phyloP scores from a whole-genome alignment of 1,284 basidiomycete species.

The Cystobasidium sp. region DNA sequence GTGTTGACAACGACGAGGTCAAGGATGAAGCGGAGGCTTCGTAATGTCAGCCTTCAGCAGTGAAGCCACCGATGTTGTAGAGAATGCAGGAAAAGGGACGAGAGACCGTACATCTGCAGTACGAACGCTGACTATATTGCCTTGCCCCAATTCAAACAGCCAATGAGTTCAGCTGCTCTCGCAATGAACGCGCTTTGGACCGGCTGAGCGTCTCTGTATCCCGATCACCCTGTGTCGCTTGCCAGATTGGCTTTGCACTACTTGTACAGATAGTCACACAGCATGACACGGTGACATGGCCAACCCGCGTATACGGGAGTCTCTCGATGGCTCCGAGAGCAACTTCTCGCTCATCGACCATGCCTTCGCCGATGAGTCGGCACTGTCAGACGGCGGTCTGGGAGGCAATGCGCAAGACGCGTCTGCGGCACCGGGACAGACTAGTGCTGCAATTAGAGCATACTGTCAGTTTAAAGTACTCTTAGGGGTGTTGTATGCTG shows the following conservation, averaged over 20 bases:
- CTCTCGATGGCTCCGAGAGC: slow-evolving; percentile 37
- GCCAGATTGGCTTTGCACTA: not conserved
- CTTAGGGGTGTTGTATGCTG: too few species aligned
- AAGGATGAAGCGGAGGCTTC: not conserved
- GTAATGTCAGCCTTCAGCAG: not conserved
- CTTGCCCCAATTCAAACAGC: too few species aligned
- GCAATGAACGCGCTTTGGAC: too few species aligned
- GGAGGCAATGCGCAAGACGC: slow-evolving; percentile 4
- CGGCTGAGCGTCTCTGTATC: not conserved
- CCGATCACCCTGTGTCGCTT: not conserved
- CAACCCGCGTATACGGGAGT: slow-evolving; percentile 1
- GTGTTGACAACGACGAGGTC: slow-evolving; percentile 26
- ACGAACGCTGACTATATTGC: too few species aligned
- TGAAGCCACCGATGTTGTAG: not conserved
- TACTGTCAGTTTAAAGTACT: slow-evolving; percentile 18
- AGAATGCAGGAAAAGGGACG: not conserved
- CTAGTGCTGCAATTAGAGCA: slow-evolving; percentile 23
- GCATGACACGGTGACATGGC: slow-evolving; percentile 24
- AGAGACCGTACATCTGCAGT: too few species aligned
- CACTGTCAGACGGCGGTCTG: not conserved
- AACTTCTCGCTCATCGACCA: slow-evolving; percentile 38
- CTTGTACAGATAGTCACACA: not conserved
- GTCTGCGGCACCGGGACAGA: not conserved
- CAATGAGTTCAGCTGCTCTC: too few species aligned
- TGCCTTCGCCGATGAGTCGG: not conserved